Evolutionary conservation across 2,329 filamentous ascomycete genomes (phyloP).

Genomic region (Pseudophaeomoniella oleicola): DNA sequence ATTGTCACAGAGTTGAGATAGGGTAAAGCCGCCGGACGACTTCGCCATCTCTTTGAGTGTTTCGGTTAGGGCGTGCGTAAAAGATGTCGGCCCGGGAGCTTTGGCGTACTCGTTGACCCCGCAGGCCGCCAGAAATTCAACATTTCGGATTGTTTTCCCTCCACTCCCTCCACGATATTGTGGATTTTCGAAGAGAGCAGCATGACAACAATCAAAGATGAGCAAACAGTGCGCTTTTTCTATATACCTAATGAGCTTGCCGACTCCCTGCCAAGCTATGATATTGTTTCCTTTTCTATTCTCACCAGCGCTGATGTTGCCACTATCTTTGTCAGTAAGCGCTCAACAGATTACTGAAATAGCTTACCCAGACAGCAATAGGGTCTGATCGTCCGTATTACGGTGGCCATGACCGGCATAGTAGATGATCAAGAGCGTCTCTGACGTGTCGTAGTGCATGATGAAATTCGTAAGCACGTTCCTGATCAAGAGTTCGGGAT

Average conservation of each 20-base stretch:
- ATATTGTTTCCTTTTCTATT: slow-evolving; percentile 2
- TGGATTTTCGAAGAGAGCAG: not conserved
- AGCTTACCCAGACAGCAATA: not conserved
- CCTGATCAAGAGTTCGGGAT: too few species aligned
- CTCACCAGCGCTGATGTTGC: not conserved
- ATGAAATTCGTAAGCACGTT: too few species aligned
- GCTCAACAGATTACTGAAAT: not conserved
- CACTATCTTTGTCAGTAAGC: not conserved
- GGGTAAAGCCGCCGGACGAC: too few species aligned
- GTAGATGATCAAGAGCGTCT: slow-evolving; percentile 14
- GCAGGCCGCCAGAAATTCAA: slow-evolving; percentile 9
- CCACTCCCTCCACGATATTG: too few species aligned
- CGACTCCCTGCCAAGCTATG: slow-evolving; percentile 10
- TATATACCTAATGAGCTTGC: slow-evolving; percentile 5
- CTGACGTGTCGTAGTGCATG: too few species aligned
- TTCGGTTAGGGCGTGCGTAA: too few species aligned
- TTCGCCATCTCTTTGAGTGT: too few species aligned
- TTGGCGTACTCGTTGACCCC: too few species aligned
- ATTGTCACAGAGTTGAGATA: too few species aligned
- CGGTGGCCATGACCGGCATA: slow-evolving; percentile 16
- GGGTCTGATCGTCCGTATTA: not conserved
- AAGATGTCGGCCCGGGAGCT: too few species aligned
- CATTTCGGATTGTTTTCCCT: not conserved
- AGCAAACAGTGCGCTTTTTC: slow-evolving; percentile 9
- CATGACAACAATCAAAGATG: slow-evolving; percentile 10